Percentiles rank a stretch among this genome's conserved stretches.
Evolutionary conservation across 306 rosid genomes (phyloP).

Genomic region (Prunus dulcis): DNA sequence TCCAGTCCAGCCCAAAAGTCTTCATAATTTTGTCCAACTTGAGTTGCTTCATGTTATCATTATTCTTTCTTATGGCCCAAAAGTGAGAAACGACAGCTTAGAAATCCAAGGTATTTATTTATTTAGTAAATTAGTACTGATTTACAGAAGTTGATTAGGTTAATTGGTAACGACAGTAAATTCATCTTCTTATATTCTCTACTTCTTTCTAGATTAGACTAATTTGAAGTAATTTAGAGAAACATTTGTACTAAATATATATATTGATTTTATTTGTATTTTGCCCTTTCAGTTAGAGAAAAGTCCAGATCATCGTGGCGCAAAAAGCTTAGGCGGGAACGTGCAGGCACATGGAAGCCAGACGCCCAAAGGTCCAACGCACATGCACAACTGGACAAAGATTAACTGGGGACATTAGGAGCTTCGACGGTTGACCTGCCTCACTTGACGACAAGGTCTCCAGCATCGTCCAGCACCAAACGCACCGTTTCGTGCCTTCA

Average conservation of each 20-base stretch:
- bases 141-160: too few species aligned
- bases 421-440: conserved; percentile 13
- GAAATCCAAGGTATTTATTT: too few species aligned
- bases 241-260: too few species aligned
- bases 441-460: conserved; percentile 25
- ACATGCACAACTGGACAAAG: conserved; percentile 20
- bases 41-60: background rate
- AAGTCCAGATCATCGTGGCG: background rate
- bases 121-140: too few species aligned
- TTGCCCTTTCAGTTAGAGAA: background rate
- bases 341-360: conserved; percentile 9
- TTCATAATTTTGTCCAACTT: too few species aligned
- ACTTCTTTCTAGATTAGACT: too few species aligned
- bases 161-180: too few species aligned
- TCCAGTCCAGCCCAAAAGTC: too few species aligned
- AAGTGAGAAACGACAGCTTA: too few species aligned
- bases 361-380: conserved; percentile 4
- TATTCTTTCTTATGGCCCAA: background rate
- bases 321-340: conserved; percentile 1
- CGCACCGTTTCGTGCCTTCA: background rate
- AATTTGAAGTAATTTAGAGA: too few species aligned
- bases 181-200: too few species aligned
- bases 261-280: background rate
- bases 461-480: background rate
- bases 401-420: background rate